phyloP scores from a whole-genome alignment of 2,329 filamentous ascomycete genomes.

The Cadophora sp. region DNA sequence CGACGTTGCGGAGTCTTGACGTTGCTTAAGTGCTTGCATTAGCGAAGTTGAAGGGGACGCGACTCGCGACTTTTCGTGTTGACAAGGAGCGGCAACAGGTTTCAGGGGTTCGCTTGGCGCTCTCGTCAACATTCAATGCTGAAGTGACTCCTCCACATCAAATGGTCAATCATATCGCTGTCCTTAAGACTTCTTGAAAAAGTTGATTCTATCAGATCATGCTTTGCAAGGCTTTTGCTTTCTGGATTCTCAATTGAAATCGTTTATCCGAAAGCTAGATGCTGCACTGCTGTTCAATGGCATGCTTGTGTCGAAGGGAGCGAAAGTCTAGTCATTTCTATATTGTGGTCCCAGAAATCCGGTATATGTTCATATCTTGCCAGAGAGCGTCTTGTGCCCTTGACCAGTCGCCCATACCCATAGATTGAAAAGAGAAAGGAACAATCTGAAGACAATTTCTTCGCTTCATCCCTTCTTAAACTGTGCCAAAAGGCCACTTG shows the following conservation, averaged over 20 bases:
- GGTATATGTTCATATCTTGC: too few species aligned
- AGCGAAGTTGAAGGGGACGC: constrained; percentile 29
- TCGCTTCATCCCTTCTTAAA: neutral
- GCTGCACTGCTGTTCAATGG: too few species aligned
- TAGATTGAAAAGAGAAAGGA: neutral
- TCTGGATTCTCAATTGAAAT: too few species aligned
- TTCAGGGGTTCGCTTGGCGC: constrained; percentile 14
- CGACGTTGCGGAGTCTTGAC: constrained; percentile 8
- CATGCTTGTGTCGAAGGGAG: too few species aligned
- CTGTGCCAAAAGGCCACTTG: neutral
- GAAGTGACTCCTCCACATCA: neutral
- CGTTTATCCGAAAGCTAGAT: too few species aligned
- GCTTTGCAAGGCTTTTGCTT: too few species aligned
- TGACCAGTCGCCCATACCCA: too few species aligned
- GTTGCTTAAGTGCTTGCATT: constrained; percentile 33
- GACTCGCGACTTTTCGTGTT: constrained; percentile 30
- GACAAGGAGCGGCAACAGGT: neutral
- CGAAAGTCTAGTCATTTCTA: too few species aligned
- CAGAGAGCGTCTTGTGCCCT: too few species aligned
- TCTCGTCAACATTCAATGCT: neutral
- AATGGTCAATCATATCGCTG: neutral
- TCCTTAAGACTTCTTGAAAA: neutral
- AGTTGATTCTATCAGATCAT: too few species aligned
- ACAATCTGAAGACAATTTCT: neutral
- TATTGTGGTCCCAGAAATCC: too few species aligned